Evolutionary conservation across 2,329 filamentous ascomycete species (phyloP).

Genomic region (Xylariaceae sp.): DNA sequence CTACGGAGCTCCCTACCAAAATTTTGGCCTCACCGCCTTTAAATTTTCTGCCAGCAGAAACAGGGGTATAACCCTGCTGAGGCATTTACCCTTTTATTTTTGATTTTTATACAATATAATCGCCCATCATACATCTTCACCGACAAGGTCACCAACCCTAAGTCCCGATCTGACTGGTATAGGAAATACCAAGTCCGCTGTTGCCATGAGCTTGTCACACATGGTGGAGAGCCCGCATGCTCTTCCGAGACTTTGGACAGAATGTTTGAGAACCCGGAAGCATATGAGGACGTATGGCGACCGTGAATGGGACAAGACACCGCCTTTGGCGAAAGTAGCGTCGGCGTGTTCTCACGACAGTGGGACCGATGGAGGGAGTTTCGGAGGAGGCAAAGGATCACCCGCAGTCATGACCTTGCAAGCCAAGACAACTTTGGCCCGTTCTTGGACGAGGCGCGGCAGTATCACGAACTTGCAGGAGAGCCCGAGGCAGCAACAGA

Average conservation of each 20-base stretch:
- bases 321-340: background rate
- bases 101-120: too few relatives aligned
- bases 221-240: background rate
- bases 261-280: background rate
- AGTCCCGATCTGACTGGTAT: too few relatives aligned
- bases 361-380: slow-evolving; percentile 6
- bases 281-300: background rate
- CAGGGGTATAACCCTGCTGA: too few relatives aligned
- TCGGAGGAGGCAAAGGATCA: slow-evolving; percentile 4
- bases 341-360: slow-evolving; percentile 1
- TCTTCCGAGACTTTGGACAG: slow-evolving; percentile 3
- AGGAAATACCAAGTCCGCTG: too few relatives aligned
- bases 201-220: slow-evolving; percentile 2
- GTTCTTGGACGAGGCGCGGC: slow-evolving; percentile 1
- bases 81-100: too few relatives aligned
- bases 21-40: too few relatives aligned
- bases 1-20: too few relatives aligned
- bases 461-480: slow-evolving; percentile 2
- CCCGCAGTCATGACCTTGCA: background rate
- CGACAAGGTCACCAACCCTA: too few relatives aligned
- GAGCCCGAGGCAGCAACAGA: too few relatives aligned
- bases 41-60: too few relatives aligned
- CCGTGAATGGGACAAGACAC: background rate
- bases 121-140: too few relatives aligned
- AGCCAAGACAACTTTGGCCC: slow-evolving; percentile 1